Evolutionary conservation across 2,329 filamentous ascomycete species (phyloP).

Genomic region (Xylariales sp.): DNA sequence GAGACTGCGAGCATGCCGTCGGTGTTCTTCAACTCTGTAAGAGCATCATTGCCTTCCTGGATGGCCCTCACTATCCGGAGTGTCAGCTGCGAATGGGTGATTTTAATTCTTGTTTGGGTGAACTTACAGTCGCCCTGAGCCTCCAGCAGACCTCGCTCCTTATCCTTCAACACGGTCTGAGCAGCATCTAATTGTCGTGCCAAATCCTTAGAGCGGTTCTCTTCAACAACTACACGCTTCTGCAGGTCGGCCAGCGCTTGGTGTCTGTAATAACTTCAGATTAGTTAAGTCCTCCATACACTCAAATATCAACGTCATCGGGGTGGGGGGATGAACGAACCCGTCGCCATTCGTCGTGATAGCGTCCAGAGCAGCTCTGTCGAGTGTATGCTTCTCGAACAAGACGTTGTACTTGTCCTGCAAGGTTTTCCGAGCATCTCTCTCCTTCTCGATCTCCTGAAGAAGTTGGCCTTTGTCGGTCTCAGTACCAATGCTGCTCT

Average conservation of each 20-base stretch:
- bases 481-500: conserved; percentile 47
- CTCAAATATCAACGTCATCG: no score
- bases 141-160: conserved; percentile 50
- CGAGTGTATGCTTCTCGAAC: conserved; percentile 53
- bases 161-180: conserved; percentile 42
- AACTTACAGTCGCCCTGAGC: conserved; percentile 48
- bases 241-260: conserved; percentile 49
- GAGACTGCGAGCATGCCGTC: conserved; percentile 56
- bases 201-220: conserved; percentile 39
- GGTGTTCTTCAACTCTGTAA: conserved; percentile 55
- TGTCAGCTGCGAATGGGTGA: no score
- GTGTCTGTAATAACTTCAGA: no score
- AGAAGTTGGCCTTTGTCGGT: conserved; percentile 51
- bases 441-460: conserved; percentile 51
- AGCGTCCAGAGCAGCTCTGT: conserved; percentile 53
- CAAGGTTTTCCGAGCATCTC: conserved; percentile 44
- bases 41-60: conserved; percentile 46
- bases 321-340: no score
- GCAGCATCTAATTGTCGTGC: conserved; percentile 39
- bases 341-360: conserved; percentile 46
- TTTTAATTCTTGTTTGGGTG: no score
- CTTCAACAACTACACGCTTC: conserved; percentile 43
- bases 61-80: conserved; percentile 34
- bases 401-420: conserved; percentile 52
- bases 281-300: no score